Base-by-base conservation (phyloP, 2,329 filamentous ascomycete genomes). In the Phyllosticta citriasiana region DNA sequence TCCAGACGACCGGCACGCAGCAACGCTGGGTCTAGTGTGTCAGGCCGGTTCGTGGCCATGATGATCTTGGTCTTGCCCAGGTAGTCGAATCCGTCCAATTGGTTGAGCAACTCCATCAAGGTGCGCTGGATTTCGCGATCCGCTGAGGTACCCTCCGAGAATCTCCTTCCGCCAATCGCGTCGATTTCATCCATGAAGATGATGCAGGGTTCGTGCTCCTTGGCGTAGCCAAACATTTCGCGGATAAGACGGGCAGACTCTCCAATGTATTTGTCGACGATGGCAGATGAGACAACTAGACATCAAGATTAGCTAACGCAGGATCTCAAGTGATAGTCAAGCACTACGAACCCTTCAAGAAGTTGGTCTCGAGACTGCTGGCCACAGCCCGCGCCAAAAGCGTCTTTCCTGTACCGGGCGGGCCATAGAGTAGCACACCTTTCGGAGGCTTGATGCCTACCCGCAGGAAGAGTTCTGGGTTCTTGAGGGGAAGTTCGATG, bases 151-250 rank as follows among this genome's bases (percentile, higher is more conserved):
- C 95, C 94, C 76, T 99, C 94, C 0, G 91, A 96, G 77, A 99
- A 99, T 70, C 94, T 85, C 69, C 95, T 86, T 65, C 95, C 95
- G 74, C 94, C 94, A 71, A 99, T 99, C 71, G 94, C 94, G 72
- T 99, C 94, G 72, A 99, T 99, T 78, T 99, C 94, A 81, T 99
- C 95, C 94, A 99, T 99, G 84, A 99, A 99, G 78, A 99, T 99
- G 76, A 99, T 99, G 76, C 94, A 99, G 50, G 94, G 94, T 77
- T 99, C 94, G 75, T 99, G 94, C 75, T 99, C 95, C 78, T 97
- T 97, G 70, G 95, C 94, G 72, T 99, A 99, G 62, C 94, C 95
- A 72, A 99, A 99, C 95, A 99, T 99, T 77, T 99, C 94, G 74
- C 94, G 87, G 71, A 99, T 99, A 66, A 99, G 81, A 67, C 95